Evolutionary conservation across 1,139 yeast genomes (phyloP).

Genomic region (Candida sp.): DNA sequence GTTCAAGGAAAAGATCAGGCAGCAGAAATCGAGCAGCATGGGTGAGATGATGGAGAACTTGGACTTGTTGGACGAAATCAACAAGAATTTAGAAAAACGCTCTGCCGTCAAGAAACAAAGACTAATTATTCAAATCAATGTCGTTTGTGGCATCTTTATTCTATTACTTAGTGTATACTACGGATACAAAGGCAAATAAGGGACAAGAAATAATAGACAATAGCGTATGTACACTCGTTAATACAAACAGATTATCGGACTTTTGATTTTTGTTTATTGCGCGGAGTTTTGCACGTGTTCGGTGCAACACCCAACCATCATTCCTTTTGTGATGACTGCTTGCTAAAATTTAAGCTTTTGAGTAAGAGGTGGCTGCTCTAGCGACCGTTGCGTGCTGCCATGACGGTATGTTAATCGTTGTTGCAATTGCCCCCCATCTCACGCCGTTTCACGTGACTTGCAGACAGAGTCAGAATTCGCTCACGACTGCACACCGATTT

Average conservation of each 20-base stretch:
- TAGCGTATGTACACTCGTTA: not conserved
- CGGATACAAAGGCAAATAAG: slow-evolving; percentile 4
- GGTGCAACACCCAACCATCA: too few relatives aligned
- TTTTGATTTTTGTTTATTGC: not conserved
- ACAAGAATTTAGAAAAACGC: slow-evolving; percentile 30
- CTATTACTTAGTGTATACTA: slow-evolving; percentile 25
- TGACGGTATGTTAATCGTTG: not conserved
- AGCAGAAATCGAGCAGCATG: slow-evolving; percentile 30
- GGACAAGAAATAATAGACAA: not conserved
- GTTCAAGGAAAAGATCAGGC: slow-evolving; percentile 27
- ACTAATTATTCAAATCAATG: slow-evolving; percentile 2
- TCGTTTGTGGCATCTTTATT: slow-evolving; percentile 21
- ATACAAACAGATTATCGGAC: not conserved
- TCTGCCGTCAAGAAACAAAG: slow-evolving; percentile 25
- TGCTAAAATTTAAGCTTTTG: not conserved
- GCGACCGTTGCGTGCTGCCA: too few relatives aligned
- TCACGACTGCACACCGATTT: too few relatives aligned
- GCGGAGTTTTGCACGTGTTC: too few relatives aligned
- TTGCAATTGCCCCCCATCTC: not conserved
- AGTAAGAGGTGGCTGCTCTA: too few relatives aligned
- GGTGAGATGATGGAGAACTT: slow-evolving; percentile 33
- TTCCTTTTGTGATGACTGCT: not conserved
- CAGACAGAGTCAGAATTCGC: not conserved
- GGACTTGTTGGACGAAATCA: slow-evolving; percentile 36
- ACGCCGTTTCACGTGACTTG: not conserved